Evolutionary conservation across 495 filamentous ascomycete species (phyloP).

Genomic region (Endocarpon pusillum): DNA sequence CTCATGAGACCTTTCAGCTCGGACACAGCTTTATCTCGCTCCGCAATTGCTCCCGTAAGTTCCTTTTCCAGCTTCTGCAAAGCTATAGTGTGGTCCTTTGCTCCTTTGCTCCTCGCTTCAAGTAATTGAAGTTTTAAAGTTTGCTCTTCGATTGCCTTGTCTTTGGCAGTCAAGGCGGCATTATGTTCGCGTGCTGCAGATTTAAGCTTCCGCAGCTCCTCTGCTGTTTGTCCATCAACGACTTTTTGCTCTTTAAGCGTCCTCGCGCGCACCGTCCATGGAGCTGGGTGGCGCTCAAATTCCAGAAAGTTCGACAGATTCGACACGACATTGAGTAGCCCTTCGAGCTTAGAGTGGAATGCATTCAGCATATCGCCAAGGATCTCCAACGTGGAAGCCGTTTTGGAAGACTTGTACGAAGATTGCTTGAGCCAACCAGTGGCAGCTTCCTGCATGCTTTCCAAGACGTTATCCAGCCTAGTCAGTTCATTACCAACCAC

Average conservation of each 20-base stretch:
- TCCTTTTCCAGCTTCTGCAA: conserved; percentile 30
- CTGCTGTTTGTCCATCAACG: conserved; percentile 62
- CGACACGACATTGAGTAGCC: conserved; percentile 51
- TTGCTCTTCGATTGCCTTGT: conserved; percentile 83
- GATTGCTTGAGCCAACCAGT: no score
- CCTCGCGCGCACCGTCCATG: conserved; percentile 70
- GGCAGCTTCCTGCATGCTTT: conserved; percentile 40
- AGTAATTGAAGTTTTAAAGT: conserved; percentile 43
- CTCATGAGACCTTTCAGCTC: conserved; percentile 22
- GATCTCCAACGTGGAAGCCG: conserved; percentile 47
- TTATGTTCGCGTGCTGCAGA: conserved; percentile 44
- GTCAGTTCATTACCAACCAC: conserved; percentile 55
- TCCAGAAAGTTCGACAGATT: conserved; percentile 70
- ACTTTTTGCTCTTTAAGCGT: conserved; percentile 64
- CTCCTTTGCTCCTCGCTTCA: conserved; percentile 37
- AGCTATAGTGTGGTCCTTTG: conserved; percentile 30
- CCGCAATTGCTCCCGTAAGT: background rate
- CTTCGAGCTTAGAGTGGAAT: conserved; percentile 47
- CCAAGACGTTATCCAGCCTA: conserved; percentile 46
- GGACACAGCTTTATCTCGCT: background rate
- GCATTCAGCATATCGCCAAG: conserved; percentile 48
- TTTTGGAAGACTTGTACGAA: conserved; percentile 27
- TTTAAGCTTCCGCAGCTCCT: conserved; percentile 47
- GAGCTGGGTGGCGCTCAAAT: conserved; percentile 57
- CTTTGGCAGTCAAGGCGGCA: conserved; percentile 59